These are phyloP conservation scores for Spatholobus suberectus DNA, from an alignment of 306 rosid genomes.

Conservation along the genomic window DNA sequence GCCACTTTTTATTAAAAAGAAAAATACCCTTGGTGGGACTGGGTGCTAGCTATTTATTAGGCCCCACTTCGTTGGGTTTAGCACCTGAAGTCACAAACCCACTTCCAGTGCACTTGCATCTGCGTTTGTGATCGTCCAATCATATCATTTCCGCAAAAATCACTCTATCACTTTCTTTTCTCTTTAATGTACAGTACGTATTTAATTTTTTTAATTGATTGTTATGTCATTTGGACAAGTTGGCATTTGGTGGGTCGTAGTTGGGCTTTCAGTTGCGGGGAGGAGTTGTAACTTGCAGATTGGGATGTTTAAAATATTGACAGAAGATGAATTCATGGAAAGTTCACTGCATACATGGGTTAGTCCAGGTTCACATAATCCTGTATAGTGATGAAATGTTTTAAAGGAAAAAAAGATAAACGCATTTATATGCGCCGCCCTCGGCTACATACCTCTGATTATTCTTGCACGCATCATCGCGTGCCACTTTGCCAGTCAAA, in stretches of 20 bases:
- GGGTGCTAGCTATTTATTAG: background rate
- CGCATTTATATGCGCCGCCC: slow-evolving; percentile 36
- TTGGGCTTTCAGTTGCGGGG: slow-evolving; percentile 14
- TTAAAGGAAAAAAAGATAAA: background rate
- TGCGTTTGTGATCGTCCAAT: slow-evolving; percentile 19
- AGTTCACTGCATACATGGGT: background rate
- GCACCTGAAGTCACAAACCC: slow-evolving; percentile 32
- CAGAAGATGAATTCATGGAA: slow-evolving; percentile 2
- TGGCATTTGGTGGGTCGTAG: slow-evolving; percentile 6
- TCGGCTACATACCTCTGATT: background rate
- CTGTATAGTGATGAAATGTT: background rate
- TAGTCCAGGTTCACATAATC: slow-evolving; percentile 34
- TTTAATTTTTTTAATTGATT: background rate
- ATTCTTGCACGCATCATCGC: background rate
- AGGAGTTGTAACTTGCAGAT: slow-evolving; percentile 26
- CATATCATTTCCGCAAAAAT: background rate
- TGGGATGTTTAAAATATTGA: slow-evolving; percentile 28
- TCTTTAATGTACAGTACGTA: background rate
- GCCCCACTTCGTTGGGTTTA: slow-evolving; percentile 42
- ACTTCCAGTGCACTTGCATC: background rate
- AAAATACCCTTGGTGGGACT: background rate
- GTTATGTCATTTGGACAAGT: slow-evolving; percentile 26
- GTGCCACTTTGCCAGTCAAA: background rate
- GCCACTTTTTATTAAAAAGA: too few species aligned
- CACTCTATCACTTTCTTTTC: background rate